Evolutionary conservation across 108 stramenopile species (phyloP).

Genomic region (Fragilaria crotonensis): DNA sequence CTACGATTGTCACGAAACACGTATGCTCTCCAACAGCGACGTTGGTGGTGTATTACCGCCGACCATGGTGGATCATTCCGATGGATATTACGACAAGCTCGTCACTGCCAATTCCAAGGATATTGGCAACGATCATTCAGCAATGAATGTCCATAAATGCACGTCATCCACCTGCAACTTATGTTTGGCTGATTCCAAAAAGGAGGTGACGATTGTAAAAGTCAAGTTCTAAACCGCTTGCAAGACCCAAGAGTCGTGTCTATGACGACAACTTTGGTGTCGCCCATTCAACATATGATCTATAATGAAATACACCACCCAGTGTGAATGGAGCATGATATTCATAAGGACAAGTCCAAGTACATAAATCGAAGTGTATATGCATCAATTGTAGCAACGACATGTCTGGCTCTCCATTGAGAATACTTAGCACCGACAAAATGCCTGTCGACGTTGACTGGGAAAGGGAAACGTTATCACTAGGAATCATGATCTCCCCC

Average conservation of each 20-base stretch:
- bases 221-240: background rate
- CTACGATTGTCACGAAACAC: constrained; percentile 23
- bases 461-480: too few relatives aligned
- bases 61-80: constrained; percentile 25
- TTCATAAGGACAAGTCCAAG: too few relatives aligned
- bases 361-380: too few relatives aligned
- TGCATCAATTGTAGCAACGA: too few relatives aligned
- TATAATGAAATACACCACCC: too few relatives aligned
- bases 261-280: background rate
- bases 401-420: too few relatives aligned
- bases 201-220: background rate
- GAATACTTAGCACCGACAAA: too few relatives aligned
- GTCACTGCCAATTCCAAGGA: constrained; percentile 5
- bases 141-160: constrained; percentile 39
- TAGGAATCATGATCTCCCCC: too few relatives aligned
- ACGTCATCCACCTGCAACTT: constrained; percentile 23
- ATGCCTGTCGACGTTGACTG: too few relatives aligned
- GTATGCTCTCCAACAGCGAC: background rate
- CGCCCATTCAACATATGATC: background rate
- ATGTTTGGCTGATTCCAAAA: background rate
- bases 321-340: too few relatives aligned
- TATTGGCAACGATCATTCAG: constrained; percentile 20
- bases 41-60: background rate
- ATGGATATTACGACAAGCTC: background rate
- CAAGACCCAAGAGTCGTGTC: background rate